phyloP scores from a whole-genome alignment of 2,329 filamentous ascomycete species.

The Colletotrichum sp. region DNA sequence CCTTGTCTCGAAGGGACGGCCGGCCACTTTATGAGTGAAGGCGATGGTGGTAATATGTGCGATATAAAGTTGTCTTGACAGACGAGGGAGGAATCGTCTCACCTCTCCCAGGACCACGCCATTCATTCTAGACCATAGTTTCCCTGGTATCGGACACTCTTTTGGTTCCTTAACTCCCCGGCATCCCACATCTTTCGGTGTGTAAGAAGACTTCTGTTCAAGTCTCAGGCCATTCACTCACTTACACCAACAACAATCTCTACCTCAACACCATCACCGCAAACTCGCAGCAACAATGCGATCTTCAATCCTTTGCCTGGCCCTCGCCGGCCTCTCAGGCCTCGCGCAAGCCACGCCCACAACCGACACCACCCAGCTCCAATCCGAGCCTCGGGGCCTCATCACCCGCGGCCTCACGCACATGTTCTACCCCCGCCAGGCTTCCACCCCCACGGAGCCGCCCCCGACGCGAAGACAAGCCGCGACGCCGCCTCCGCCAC shows the following conservation, averaged over 20 bases:
- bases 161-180: neutral
- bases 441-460: neutral
- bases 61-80: slow-evolving; percentile 4
- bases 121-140: neutral
- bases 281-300: neutral
- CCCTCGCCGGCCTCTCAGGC: neutral
- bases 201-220: neutral
- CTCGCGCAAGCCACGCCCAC: neutral
- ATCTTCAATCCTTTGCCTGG: neutral
- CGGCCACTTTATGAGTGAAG: neutral
- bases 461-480: neutral
- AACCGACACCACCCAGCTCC: neutral
- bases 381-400: neutral
- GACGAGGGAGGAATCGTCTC: neutral
- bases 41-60: neutral
- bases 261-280: neutral
- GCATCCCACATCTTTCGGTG: neutral
- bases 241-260: neutral
- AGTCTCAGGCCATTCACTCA: neutral
- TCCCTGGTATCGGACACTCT: neutral
- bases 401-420: neutral
- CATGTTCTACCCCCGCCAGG: neutral
- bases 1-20: neutral
- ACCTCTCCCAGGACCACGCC: neutral
- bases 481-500: neutral